phyloP scores from a whole-genome alignment of 1,139 yeast species.

The Hansenula lynferdii region DNA sequence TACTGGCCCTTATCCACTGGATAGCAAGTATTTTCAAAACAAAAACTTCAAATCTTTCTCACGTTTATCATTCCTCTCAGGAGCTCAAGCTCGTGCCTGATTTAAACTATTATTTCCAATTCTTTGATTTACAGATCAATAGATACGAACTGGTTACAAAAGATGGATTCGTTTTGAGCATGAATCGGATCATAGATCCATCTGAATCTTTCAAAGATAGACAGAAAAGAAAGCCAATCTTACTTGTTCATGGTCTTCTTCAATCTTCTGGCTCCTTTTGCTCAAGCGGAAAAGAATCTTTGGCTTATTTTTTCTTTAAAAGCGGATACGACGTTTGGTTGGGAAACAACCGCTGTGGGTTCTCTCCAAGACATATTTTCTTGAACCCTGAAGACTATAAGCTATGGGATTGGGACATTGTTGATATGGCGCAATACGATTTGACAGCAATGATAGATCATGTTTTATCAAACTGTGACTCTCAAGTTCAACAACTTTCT shows the following conservation, averaged over 20 bases:
- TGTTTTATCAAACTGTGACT: conserved; percentile 39
- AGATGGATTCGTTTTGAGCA: conserved; percentile 71
- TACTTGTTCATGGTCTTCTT: conserved; percentile 79
- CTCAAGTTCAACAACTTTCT: conserved; percentile 42
- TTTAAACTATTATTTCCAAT: conserved; percentile 59
- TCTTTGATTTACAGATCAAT: conserved; percentile 55
- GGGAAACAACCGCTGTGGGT: conserved; percentile 89
- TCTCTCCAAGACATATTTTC: conserved; percentile 55
- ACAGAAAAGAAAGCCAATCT: conserved; percentile 46
- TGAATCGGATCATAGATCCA: conserved; percentile 62
- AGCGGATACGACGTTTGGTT: conserved; percentile 89
- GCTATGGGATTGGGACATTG: conserved; percentile 86
- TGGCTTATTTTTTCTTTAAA: conserved; percentile 58
- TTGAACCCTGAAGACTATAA: conserved; percentile 42
- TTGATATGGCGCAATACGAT: conserved; percentile 75
- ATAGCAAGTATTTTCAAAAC: conserved; percentile 5
- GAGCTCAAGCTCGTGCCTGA: conserved; percentile 38
- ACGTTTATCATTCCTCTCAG: conserved; percentile 11
- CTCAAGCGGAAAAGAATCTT: conserved; percentile 69
- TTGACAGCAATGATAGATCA: conserved; percentile 66
- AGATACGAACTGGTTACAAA: conserved; percentile 59
- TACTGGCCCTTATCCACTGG: conserved; percentile 23
- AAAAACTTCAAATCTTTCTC: conserved; percentile 8
- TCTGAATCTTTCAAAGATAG: conserved; percentile 31
- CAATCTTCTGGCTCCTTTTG: conserved; percentile 85